Evolutionary conservation across 228 moss, liverwort and hornwort genomes (phyloP).

Genomic region (Sphagnum magellanicum): DNA sequence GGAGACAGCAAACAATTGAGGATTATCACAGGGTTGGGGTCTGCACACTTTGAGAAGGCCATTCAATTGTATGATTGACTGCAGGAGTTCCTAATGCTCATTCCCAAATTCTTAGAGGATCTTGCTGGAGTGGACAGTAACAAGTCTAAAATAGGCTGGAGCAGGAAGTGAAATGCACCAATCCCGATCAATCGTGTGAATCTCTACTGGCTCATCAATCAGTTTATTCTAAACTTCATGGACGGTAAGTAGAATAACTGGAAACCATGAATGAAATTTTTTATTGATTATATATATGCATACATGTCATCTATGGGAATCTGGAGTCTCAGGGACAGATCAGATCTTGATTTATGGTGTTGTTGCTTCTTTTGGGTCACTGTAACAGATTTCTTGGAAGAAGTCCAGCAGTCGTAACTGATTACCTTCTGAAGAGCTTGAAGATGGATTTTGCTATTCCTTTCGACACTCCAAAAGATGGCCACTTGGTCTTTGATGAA

Average conservation of each 20-base stretch:
- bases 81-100: not conserved
- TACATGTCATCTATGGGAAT: no score
- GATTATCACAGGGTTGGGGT: constrained; percentile 1
- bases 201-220: not conserved
- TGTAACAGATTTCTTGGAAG: not conserved
- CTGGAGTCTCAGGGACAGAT: not conserved
- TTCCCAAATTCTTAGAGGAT: constrained; percentile 1
- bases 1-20: not conserved
- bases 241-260: not conserved
- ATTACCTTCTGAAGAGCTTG: constrained; percentile 7
- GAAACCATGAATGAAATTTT: not conserved
- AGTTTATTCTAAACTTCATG: not conserved
- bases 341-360: not conserved
- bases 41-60: not conserved
- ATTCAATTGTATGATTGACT: not conserved
- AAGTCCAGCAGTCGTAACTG: constrained; percentile 1
- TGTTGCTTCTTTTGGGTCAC: not conserved
- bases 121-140: not conserved
- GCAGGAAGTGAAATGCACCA: constrained; percentile 4
- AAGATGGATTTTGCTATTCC: constrained; percentile 2
- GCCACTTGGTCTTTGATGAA: not conserved
- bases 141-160: not conserved
- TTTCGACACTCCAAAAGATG: not conserved
- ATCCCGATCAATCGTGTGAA: constrained; percentile 3
- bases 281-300: not conserved